Percentiles rank a stretch among this genome's conserved stretches.
Evolutionary conservation across 805 yeast genomes (phyloP).

Genomic region (Kuraishia floccosa): DNA sequence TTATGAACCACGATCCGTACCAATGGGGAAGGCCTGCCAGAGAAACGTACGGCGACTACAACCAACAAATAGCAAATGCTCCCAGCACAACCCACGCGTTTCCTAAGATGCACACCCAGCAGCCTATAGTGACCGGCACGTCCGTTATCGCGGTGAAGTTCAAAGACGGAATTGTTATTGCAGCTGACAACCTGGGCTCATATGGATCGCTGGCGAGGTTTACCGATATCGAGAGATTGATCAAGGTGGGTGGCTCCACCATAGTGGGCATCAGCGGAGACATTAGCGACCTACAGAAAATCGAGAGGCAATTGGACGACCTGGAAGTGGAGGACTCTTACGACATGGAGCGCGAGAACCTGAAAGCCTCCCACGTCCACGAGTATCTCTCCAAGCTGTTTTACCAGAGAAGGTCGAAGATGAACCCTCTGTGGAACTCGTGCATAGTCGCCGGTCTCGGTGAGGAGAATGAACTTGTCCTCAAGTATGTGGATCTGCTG

Average conservation of each 20-base stretch:
- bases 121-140: slow-evolving; percentile 94
- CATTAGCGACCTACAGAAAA: slow-evolving; percentile 82
- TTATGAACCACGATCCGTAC: slow-evolving; percentile 94
- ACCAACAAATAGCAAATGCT: slow-evolving; percentile 51
- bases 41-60: slow-evolving; percentile 73
- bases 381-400: slow-evolving; percentile 77
- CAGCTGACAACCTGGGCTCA: slow-evolving; percentile 90
- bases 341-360: slow-evolving; percentile 51
- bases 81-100: slow-evolving; percentile 19
- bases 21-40: slow-evolving; percentile 94
- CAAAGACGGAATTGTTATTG: slow-evolving; percentile 82
- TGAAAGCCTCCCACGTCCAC: slow-evolving; percentile 82
- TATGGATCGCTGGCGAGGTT: slow-evolving; percentile 90
- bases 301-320: slow-evolving; percentile 65
- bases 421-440: slow-evolving; percentile 97
- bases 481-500: slow-evolving; percentile 79
- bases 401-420: slow-evolving; percentile 80
- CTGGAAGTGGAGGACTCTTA: slow-evolving; percentile 71
- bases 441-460: slow-evolving; percentile 84
- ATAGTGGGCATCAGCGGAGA: slow-evolving; percentile 94
- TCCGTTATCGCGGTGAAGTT: slow-evolving; percentile 89
- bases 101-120: slow-evolving; percentile 82
- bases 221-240: slow-evolving; percentile 72
- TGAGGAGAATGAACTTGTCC: slow-evolving; percentile 50
- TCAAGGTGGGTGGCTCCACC: slow-evolving; percentile 75